Evolutionary conservation across 768 basidiomycete genomes (phyloP).

Genomic region (Gelatoporia subvermispora): DNA sequence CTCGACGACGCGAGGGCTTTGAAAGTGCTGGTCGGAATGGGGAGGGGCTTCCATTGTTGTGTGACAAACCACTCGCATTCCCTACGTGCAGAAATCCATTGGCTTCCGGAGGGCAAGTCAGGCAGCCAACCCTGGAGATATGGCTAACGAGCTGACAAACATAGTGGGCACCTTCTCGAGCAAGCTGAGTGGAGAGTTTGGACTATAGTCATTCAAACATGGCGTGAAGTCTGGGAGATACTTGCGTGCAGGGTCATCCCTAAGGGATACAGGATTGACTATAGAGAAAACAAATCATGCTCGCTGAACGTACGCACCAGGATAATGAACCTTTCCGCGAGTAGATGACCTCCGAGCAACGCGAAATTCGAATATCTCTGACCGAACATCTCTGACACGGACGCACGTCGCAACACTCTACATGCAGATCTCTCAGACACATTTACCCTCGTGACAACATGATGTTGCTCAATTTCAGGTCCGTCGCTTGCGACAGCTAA

Average conservation of each 20-base stretch:
- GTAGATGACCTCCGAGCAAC: slow-evolving; percentile 41
- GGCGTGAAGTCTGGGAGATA: slow-evolving; percentile 37
- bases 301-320: slow-evolving; percentile 19
- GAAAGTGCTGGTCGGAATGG: slow-evolving; percentile 30
- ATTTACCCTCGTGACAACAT: slow-evolving; percentile 40
- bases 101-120: slow-evolving; percentile 34
- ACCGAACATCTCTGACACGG: slow-evolving; percentile 47
- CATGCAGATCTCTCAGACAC: slow-evolving; percentile 22
- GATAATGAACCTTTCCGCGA: slow-evolving; percentile 38
- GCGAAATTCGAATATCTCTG: slow-evolving; percentile 51
- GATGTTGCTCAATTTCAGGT: slow-evolving; percentile 37
- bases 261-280: slow-evolving; percentile 10
- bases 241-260: slow-evolving; percentile 48
- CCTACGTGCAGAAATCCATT: too few relatives aligned
- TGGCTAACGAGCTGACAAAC: slow-evolving; percentile 26
- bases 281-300: neutral
- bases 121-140: slow-evolving; percentile 28
- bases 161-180: slow-evolving; percentile 14
- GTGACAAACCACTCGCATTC: slow-evolving; percentile 17
- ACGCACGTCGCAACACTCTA: slow-evolving; percentile 40
- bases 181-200: neutral
- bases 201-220: slow-evolving; percentile 13
- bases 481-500: slow-evolving; percentile 40
- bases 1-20: slow-evolving; percentile 32
- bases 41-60: slow-evolving; percentile 28